A percentile compares a stretch with the other conserved stretches of the same genome.
These are phyloP conservation scores for Triticum timopheevii DNA, from an alignment of 176 grass and related monocot species.

Conservation along the genomic window DNA sequence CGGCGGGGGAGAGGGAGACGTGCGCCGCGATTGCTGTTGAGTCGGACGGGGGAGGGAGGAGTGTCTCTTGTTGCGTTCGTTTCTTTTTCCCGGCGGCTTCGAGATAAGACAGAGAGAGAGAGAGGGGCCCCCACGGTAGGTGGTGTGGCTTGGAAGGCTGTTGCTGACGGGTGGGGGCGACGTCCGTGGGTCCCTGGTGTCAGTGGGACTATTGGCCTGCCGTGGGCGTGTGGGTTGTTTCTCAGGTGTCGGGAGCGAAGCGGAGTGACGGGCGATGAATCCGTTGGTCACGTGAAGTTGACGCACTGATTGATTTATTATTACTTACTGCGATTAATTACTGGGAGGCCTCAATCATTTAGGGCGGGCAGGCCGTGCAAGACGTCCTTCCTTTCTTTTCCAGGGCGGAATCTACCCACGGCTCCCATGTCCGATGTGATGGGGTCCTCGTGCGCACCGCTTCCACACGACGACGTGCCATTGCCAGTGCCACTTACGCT, in stretches of 20 bases:
- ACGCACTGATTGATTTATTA: background rate
- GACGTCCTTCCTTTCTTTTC: no score
- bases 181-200: accelerated
- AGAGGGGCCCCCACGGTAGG: background rate
- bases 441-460: no score
- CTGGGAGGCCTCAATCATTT: no score
- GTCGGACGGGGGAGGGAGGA: background rate
- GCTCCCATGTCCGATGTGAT: no score
- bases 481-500: no score
- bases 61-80: conserved; percentile 1
- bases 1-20: conserved; percentile 7
- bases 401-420: no score
- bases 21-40: background rate
- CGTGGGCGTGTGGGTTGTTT: background rate
- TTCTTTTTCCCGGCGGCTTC: conserved; percentile 24
- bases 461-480: no score
- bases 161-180: background rate
- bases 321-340: no score
- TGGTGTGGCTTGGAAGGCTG: background rate
- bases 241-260: no score
- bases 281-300: background rate
- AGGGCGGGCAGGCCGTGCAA: no score
- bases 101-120: background rate
- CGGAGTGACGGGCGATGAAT: no score
- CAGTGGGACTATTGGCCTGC: background rate